phyloP scores from a whole-genome alignment of 2,329 filamentous ascomycete genomes.

The Arachnomyces sp. region DNA sequence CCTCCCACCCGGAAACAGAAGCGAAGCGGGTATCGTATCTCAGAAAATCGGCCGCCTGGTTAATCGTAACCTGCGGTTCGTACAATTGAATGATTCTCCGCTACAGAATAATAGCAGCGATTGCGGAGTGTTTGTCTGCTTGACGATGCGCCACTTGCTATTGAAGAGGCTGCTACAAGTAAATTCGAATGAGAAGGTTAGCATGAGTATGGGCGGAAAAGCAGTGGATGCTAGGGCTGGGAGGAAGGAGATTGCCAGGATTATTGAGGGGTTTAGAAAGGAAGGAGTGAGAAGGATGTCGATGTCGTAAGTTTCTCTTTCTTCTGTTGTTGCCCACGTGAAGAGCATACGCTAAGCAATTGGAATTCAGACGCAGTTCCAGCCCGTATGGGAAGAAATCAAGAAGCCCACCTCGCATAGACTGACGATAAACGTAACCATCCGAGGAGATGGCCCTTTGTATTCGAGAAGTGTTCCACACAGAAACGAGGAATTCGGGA shows the following conservation, averaged over 20 bases:
- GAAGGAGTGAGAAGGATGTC: constrained; percentile 79
- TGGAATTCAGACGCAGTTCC: constrained; percentile 4
- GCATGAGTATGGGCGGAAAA: constrained; percentile 85
- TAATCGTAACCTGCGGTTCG: constrained; percentile 59
- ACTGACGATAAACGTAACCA: background rate
- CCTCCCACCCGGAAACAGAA: constrained; percentile 65
- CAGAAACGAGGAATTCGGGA: no score
- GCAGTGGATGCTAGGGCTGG: constrained; percentile 72
- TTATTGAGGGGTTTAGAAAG: constrained; percentile 78
- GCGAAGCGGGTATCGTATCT: constrained; percentile 63
- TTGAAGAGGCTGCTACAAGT: constrained; percentile 73
- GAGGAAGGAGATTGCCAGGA: constrained; percentile 82
- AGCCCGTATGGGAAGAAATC: constrained; percentile 14
- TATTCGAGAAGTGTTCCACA: no score
- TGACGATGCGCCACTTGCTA: constrained; percentile 90
- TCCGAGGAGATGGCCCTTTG: no score
- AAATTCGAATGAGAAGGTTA: constrained; percentile 76
- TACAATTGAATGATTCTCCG: constrained; percentile 75
- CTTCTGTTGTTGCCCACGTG: constrained; percentile 5
- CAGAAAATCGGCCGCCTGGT: constrained; percentile 64
- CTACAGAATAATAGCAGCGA: constrained; percentile 90
- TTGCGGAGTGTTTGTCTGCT: constrained; percentile 92
- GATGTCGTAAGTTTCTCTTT: constrained; percentile 59
- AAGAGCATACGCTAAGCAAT: constrained; percentile 15
- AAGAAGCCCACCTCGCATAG: constrained; percentile 9